Conservation (phyloP, 2,329 filamentous ascomycete genomes). For the Colletotrichum lentis region DNA sequence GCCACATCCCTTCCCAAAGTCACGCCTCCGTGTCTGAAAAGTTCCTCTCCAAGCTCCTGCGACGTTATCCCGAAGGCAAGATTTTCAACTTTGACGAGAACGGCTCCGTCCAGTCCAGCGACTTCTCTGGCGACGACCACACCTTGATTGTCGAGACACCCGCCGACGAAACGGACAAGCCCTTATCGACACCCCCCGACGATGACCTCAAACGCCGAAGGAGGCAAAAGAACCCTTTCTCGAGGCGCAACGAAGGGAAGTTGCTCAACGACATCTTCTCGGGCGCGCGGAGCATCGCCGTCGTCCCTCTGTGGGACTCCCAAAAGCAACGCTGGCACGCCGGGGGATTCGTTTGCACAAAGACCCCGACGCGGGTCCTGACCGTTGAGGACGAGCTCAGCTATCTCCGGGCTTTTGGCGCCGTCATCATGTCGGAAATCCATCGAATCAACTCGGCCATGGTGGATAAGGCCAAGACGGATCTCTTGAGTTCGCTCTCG, state of each 20-base stretch:
- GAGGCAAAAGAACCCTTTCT: slow-evolving; percentile 10
- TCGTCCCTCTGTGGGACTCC: slow-evolving; percentile 59
- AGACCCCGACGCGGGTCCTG: slow-evolving; percentile 53
- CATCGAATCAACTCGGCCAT: slow-evolving; percentile 52
- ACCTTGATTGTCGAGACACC: not conserved
- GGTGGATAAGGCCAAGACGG: slow-evolving; percentile 60
- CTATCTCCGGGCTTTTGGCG: slow-evolving; percentile 60
- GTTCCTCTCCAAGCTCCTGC: slow-evolving; percentile 53
- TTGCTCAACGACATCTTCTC: slow-evolving; percentile 51
- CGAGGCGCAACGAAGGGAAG: slow-evolving; percentile 42
- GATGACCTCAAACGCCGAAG: not conserved
- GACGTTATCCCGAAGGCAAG: slow-evolving; percentile 55
- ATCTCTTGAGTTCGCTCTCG: slow-evolving; percentile 67
- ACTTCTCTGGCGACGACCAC: slow-evolving; percentile 42
- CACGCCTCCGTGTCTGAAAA: slow-evolving; percentile 47
- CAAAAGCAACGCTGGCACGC: slow-evolving; percentile 58
- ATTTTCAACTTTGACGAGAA: slow-evolving; percentile 55
- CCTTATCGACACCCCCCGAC: not conserved
- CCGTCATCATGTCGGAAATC: slow-evolving; percentile 65
- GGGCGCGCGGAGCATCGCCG: slow-evolving; percentile 54
- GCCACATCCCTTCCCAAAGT: slow-evolving; percentile 32
- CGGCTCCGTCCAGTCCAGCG: slow-evolving; percentile 47
- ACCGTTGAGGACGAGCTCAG: slow-evolving; percentile 58
- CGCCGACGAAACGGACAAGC: not conserved
- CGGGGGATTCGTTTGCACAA: slow-evolving; percentile 60